Conservation (phyloP, 257 asterid species). For the Solanum pimpinellifolium region DNA sequence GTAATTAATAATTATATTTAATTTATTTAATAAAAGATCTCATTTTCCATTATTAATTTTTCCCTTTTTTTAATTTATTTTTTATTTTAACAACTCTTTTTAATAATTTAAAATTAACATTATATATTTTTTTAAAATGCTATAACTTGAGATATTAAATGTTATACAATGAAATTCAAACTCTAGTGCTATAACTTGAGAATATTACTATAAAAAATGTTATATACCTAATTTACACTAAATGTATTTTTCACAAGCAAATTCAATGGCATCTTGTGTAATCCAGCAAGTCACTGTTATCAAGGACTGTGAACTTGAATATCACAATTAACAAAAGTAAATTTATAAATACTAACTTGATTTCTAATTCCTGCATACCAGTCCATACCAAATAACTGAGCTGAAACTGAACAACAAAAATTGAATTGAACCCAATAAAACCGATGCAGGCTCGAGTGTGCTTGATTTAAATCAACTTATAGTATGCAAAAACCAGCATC, state of each 20-base stretch:
- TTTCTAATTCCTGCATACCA: not conserved
- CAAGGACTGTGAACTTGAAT: not conserved
- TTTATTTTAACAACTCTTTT: no score
- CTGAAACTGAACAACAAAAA: not conserved
- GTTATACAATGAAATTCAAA: no score
- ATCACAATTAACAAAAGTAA: not conserved
- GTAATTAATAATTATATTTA: no score
- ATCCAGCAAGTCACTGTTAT: not conserved
- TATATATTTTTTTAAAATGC: no score
- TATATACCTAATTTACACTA: no score
- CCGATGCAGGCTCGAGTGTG: not conserved
- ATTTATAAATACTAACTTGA: not conserved
- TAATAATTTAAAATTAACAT: no score
- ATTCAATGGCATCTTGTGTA: constrained; percentile 68
- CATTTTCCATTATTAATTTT: no score
- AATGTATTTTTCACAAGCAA: constrained; percentile 34
- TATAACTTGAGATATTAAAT: no score
- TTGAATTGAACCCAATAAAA: not conserved
- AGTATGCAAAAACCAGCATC: not conserved
- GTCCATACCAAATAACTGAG: not conserved
- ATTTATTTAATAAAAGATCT: no score
- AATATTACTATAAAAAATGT: no score
- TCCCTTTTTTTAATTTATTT: no score
- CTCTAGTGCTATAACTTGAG: no score
- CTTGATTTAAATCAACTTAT: not conserved